These are phyloP conservation scores for Phaeomoniella chlamydospora DNA, from an alignment of 2,329 filamentous ascomycete genomes.

Conservation along the genomic window DNA sequence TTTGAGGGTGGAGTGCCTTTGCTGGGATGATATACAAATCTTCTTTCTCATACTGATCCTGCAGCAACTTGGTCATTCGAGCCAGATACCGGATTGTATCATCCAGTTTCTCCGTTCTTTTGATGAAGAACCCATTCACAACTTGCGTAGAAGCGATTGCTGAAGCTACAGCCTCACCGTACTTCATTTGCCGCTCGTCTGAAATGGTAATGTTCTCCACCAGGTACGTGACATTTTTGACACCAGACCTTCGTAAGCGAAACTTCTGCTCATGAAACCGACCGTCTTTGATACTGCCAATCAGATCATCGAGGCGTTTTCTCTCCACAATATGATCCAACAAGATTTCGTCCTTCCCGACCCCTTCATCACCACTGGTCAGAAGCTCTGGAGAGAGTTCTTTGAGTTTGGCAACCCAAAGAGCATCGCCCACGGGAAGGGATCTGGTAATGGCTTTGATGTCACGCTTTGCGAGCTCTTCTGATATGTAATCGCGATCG, in stretches of 20 bases:
- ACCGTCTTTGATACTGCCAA: constrained; percentile 69
- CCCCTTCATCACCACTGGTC: constrained; percentile 16
- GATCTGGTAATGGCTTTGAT: constrained; percentile 52
- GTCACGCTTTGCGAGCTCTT: constrained; percentile 53
- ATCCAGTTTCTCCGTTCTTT: constrained; percentile 60
- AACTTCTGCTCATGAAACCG: constrained; percentile 79
- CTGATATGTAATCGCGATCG: constrained; percentile 64
- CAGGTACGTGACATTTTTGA: constrained; percentile 66
- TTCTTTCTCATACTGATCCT: constrained; percentile 39
- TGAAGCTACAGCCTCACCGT: constrained; percentile 54
- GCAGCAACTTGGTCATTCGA: constrained; percentile 55
- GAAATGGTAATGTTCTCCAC: constrained; percentile 59
- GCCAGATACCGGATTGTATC: constrained; percentile 65
- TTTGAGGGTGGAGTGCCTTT: constrained; percentile 31
- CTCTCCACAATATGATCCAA: constrained; percentile 71
- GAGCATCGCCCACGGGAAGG: constrained; percentile 58
- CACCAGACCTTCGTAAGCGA: constrained; percentile 54
- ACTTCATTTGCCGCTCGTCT: constrained; percentile 35
- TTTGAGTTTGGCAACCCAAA: constrained; percentile 65
- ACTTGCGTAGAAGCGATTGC: constrained; percentile 67
- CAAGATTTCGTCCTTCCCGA: constrained; percentile 51
- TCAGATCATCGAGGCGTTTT: constrained; percentile 65
- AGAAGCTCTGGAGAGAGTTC: constrained; percentile 38
- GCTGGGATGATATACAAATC: constrained; percentile 8
- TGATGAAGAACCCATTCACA: constrained; percentile 65